phyloP scores from a whole-genome alignment of 495 filamentous ascomycete species.

The Penicillium lividum region DNA sequence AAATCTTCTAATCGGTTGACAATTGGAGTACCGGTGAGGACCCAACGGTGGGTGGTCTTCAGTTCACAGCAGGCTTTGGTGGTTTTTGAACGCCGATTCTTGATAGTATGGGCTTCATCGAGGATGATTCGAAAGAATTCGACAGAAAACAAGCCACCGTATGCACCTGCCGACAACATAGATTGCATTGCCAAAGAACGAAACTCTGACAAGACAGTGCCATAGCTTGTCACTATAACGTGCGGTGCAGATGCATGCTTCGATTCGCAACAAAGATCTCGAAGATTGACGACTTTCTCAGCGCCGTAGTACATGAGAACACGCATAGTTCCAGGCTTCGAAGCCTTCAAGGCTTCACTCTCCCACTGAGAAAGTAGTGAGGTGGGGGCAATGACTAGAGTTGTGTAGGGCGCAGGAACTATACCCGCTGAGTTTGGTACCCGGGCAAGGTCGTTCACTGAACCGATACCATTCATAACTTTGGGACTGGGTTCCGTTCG shows the following conservation, averaged over 20 bases:
- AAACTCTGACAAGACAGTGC: slow-evolving; percentile 87
- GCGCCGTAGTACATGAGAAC: slow-evolving; percentile 86
- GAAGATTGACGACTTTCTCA: slow-evolving; percentile 76
- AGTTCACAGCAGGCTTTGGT: slow-evolving; percentile 92
- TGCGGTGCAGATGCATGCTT: slow-evolving; percentile 79
- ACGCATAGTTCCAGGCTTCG: slow-evolving; percentile 75
- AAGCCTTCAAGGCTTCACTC: slow-evolving; percentile 88
- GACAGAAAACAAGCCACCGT: slow-evolving; percentile 82
- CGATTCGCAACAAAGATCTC: slow-evolving; percentile 67
- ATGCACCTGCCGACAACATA: slow-evolving; percentile 55
- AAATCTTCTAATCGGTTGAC: slow-evolving; percentile 95
- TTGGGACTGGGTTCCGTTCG: slow-evolving; percentile 55
- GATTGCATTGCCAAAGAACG: slow-evolving; percentile 59
- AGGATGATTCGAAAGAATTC: slow-evolving; percentile 94
- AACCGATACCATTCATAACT: slow-evolving; percentile 31
- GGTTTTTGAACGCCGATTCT: slow-evolving; percentile 86
- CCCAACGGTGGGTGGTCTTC: slow-evolving; percentile 83
- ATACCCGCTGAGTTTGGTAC: slow-evolving; percentile 56
- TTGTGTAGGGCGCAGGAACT: slow-evolving; percentile 79
- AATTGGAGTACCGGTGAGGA: slow-evolving; percentile 92
- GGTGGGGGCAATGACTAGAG: slow-evolving; percentile 92
- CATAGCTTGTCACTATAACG: slow-evolving; percentile 94
- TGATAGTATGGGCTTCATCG: slow-evolving; percentile 93
- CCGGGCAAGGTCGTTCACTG: slow-evolving; percentile 58
- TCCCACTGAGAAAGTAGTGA: slow-evolving; percentile 94